Base-by-base conservation (phyloP, 2,329 filamentous ascomycete species). In the Talaromyces sp. region DNA sequence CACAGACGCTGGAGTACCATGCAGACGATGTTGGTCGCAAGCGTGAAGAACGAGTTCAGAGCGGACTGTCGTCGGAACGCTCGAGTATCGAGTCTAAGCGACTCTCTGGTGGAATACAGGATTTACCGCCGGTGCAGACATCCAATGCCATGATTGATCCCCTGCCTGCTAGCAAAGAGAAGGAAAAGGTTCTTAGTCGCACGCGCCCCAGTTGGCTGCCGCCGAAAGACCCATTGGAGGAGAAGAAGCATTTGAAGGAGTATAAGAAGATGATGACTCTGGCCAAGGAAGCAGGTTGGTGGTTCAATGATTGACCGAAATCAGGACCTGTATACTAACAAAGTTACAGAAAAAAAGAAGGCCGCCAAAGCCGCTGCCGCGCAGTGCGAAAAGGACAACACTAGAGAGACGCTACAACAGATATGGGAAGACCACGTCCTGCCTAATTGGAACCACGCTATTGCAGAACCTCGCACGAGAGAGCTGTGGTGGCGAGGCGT, bases 171-270 rank as follows among this genome's bases (percentile, higher is more conserved):
- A 88, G 85, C 69, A 86, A 84, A 69, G 86, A 88, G 74, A 88
- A 88, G 72, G 84, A 87, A 68, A 86, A 83, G 66, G 83, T 87
- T 16, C 74, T 88, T 23, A 84, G 80, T 81, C 88, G 76, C 78
- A 93, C 71, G 76, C 88, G 77, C 79, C 93, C 82, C 39, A 88
- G 83, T 55, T 90, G 82, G 87, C 79, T 86, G 60, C 87, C 86
- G 21, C 86, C 86, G 8, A 87, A 84, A 77, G 88, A 95, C 67
- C 93, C 92, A 1, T 90, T 90, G 60, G 95, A 99, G 75, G 95
- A 99, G 78, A 90, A 86, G 73, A 88, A 88, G 68, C 95, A 99
- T 75, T 74, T 99, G 67, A 92, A 86, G 71, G 83, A 88, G 69
- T 88, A 86, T 71, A 84, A 87, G 75, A 80, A 79, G 68, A 88